phyloP scores from a whole-genome alignment of 345 rosid species.

The Durio zibethinus region DNA sequence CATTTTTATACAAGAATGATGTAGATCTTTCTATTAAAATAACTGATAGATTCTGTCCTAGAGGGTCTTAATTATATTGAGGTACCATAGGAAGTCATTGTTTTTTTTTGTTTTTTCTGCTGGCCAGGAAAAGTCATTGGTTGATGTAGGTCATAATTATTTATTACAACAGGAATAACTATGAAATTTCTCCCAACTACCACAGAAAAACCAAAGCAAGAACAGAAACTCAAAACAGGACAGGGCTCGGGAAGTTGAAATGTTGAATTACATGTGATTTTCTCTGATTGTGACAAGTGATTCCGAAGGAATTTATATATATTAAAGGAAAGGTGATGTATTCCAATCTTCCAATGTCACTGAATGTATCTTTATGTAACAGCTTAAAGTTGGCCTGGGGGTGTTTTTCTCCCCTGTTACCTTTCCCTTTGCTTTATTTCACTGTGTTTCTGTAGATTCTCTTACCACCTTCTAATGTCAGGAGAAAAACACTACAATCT shows the following conservation, averaged over 20 bases:
- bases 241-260: slow-evolving; percentile 10
- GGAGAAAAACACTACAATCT: slow-evolving; percentile 14
- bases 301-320: slow-evolving; percentile 33
- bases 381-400: slow-evolving; percentile 12
- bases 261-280: slow-evolving; percentile 31
- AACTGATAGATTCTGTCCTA: background rate
- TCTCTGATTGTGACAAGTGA: slow-evolving; percentile 29
- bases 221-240: background rate
- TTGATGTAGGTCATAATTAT: background rate
- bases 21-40: background rate
- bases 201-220: background rate
- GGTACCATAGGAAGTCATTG: background rate
- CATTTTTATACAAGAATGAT: background rate
- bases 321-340: slow-evolving; percentile 28
- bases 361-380: slow-evolving; percentile 17
- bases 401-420: background rate
- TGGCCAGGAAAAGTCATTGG: no score
- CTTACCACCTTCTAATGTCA: slow-evolving; percentile 10
- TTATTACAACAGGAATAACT: background rate
- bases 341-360: slow-evolving; percentile 12
- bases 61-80: background rate
- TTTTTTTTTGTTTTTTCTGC: no score
- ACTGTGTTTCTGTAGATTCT: slow-evolving; percentile 14
- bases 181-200: slow-evolving; percentile 9
- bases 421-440: slow-evolving; percentile 2